Evolutionary conservation across 2,329 filamentous ascomycete genomes (phyloP).

Genomic region (Colletotrichum tofieldiae): DNA sequence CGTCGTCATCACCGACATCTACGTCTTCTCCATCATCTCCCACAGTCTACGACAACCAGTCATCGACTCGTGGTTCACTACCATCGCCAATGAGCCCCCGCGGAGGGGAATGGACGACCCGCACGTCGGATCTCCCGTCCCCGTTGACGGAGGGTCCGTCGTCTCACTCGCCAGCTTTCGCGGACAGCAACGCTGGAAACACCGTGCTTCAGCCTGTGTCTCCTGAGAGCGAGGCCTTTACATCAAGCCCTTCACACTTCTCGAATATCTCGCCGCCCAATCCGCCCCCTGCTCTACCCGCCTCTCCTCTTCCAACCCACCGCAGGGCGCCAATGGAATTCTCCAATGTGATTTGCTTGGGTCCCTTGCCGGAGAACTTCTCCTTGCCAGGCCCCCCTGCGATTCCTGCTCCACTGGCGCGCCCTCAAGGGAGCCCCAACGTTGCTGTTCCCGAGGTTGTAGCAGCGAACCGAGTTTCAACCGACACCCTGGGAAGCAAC

Average conservation of each 20-base stretch:
- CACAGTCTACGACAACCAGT: conserved; percentile 53
- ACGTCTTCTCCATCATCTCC: conserved; percentile 49
- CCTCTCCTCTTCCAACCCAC: conserved; percentile 53
- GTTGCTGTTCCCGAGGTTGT: conserved; percentile 22
- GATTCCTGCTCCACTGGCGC: conserved; percentile 49
- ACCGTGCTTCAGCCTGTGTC: conserved; percentile 28
- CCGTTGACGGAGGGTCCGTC: conserved; percentile 52
- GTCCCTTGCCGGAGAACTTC: conserved; percentile 67
- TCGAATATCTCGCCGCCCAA: conserved; percentile 45
- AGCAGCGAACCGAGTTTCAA: conserved; percentile 44
- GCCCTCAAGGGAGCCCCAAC: conserved; percentile 47
- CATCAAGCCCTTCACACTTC: conserved; percentile 50
- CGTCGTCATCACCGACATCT: conserved; percentile 45
- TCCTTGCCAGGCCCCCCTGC: conserved; percentile 53
- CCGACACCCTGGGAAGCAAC: conserved; percentile 70
- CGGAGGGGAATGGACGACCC: conserved; percentile 59
- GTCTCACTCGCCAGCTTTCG: conserved; percentile 45
- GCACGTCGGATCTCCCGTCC: conserved; percentile 58
- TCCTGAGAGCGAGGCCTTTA: conserved; percentile 47
- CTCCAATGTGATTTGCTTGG: conserved; percentile 68
- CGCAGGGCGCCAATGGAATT: conserved; percentile 69
- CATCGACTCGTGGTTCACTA: conserved; percentile 58
- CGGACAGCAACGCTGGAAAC: conserved; percentile 45
- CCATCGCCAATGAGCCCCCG: conserved; percentile 66
- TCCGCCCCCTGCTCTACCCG: conserved; percentile 44